phyloP scores from a whole-genome alignment of 2,329 filamentous ascomycete genomes.

The Lasiodiplodia sp. region DNA sequence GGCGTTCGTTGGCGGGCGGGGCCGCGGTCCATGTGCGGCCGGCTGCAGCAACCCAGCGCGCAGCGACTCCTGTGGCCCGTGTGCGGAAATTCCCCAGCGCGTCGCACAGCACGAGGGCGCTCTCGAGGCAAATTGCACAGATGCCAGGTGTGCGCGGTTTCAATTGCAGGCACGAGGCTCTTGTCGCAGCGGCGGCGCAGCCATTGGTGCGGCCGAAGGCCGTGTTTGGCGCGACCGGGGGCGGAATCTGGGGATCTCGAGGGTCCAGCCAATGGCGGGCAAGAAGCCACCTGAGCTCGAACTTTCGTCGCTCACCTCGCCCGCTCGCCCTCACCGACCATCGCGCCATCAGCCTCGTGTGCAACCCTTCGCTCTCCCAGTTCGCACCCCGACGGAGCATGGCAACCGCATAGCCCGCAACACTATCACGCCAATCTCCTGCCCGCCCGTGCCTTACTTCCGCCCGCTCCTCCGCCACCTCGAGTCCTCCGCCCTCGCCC shows the following conservation, averaged over 20 bases:
- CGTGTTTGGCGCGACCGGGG: neutral
- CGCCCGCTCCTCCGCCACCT: conserved; percentile 13
- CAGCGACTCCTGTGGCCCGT: conserved; percentile 38
- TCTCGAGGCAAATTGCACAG: neutral
- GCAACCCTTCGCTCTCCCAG: neutral
- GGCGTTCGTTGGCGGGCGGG: conserved; percentile 8
- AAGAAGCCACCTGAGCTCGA: conserved; percentile 28
- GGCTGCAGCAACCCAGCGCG: conserved; percentile 38
- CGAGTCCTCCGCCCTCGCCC: conserved; percentile 12
- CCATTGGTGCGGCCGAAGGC: neutral
- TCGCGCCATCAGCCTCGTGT: conserved; percentile 12
- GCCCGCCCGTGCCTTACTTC: conserved; percentile 26
- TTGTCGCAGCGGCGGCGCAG: neutral
- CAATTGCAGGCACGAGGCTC: conserved; percentile 10
- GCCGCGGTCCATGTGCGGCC: conserved; percentile 40
- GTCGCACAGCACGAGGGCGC: conserved; percentile 16
- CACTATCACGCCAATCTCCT: neutral
- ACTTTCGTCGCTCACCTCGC: conserved; percentile 21
- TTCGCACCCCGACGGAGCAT: neutral
- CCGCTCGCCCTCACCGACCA: conserved; percentile 6
- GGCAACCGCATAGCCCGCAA: conserved; percentile 8
- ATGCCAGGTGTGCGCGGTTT: conserved; percentile 2
- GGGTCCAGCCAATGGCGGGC: conserved; percentile 23
- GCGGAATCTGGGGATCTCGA: conserved; percentile 17
- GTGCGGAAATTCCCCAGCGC: conserved; percentile 40